These are phyloP conservation scores for Erodium moschatum DNA, from an alignment of 441 rosid genomes.

Conservation along the genomic window DNA sequence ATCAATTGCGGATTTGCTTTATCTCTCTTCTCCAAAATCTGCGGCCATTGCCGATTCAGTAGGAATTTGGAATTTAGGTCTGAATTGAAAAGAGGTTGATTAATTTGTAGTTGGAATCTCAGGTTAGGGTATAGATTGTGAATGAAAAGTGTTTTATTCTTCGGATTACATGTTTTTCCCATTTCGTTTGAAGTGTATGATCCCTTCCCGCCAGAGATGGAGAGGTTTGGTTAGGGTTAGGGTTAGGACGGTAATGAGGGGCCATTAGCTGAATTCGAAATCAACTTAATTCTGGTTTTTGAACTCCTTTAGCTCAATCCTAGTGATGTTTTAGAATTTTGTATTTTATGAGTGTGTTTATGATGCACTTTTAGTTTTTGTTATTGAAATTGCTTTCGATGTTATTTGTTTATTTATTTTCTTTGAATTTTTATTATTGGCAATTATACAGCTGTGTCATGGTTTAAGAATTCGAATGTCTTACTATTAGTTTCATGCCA, in stretches of 20 bases:
- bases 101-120: background rate
- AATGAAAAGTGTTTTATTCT: background rate
- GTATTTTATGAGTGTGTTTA: background rate
- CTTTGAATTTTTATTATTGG: background rate
- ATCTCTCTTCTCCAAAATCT: background rate
- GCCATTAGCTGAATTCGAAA: background rate
- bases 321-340: background rate
- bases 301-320: background rate
- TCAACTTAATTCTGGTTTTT: background rate
- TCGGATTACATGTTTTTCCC: background rate
- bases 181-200: constrained; percentile 4
- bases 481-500: no score
- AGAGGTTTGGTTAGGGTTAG: background rate
- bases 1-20: background rate
- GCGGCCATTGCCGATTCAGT: background rate
- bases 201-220: background rate
- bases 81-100: background rate
- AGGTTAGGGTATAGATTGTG: background rate
- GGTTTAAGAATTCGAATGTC: background rate
- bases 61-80: background rate
- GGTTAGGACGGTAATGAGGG: constrained; percentile 3
- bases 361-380: background rate
- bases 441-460: background rate
- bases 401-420: background rate
- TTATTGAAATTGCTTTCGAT: background rate